Evolutionary conservation across 768 basidiomycete genomes (phyloP).

Genomic region (Boletus sp.): DNA sequence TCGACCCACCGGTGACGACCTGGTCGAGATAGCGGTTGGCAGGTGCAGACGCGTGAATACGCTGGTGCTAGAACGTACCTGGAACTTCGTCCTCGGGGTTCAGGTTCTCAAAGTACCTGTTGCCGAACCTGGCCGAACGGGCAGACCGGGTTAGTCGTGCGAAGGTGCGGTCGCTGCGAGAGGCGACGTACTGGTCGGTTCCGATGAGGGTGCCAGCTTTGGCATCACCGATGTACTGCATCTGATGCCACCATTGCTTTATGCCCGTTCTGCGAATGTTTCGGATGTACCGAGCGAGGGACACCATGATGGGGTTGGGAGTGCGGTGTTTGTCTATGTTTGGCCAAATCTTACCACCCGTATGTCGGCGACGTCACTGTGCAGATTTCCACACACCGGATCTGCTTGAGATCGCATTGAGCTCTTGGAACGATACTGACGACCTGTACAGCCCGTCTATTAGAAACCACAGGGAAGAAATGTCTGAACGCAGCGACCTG

Average conservation of each 20-base stretch:
- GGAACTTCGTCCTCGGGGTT: slow-evolving; percentile 87
- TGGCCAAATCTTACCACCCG: slow-evolving; percentile 5
- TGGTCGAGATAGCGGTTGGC: slow-evolving; percentile 26
- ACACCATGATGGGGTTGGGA: slow-evolving; percentile 51
- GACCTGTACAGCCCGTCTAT: too few relatives aligned
- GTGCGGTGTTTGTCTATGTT: slow-evolving; percentile 24
- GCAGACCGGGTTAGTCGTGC: background rate
- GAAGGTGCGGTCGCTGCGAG: background rate
- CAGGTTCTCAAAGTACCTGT: slow-evolving; percentile 91
- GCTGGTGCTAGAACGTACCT: slow-evolving; percentile 45
- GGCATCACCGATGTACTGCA: slow-evolving; percentile 94
- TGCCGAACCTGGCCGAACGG: slow-evolving; percentile 78
- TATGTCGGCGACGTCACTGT: too few relatives aligned
- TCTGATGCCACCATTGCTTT: slow-evolving; percentile 85
- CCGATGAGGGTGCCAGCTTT: slow-evolving; percentile 81
- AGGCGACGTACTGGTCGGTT: slow-evolving; percentile 70
- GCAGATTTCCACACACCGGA: too few relatives aligned
- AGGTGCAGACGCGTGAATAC: background rate
- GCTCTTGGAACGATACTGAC: too few relatives aligned
- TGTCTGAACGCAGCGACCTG: too few relatives aligned
- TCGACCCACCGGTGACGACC: slow-evolving; percentile 98
- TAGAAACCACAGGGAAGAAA: too few relatives aligned
- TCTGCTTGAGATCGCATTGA: too few relatives aligned
- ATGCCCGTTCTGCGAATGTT: slow-evolving; percentile 74
- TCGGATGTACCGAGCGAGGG: slow-evolving; percentile 72